Conservation (phyloP, 345 rosid species). For the Arabidopsis suecica region DNA sequence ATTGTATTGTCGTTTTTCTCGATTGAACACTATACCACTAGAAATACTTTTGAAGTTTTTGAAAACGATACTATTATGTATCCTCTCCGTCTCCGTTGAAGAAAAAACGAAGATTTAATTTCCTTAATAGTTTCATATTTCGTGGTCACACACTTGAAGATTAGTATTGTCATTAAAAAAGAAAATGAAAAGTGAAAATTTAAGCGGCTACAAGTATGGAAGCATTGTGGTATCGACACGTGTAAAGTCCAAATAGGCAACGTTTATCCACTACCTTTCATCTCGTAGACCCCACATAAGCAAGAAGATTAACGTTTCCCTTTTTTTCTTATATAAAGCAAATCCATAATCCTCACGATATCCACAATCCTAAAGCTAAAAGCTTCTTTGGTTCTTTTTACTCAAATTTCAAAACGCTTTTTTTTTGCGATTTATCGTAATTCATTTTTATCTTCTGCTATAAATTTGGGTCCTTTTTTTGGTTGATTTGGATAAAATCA, state of each 20-base stretch:
- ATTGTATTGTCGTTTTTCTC: background rate
- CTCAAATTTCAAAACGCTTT: background rate
- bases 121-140: constrained; percentile 15
- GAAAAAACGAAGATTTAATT: background rate
- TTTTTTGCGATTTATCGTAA: too few species aligned
- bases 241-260: constrained; percentile 31
- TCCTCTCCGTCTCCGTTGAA: background rate
- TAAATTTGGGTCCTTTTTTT: background rate
- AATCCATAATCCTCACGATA: constrained; percentile 10
- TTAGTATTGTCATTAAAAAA: background rate
- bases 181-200: background rate
- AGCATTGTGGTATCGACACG: constrained; percentile 32
- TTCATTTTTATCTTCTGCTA: background rate
- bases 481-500: background rate
- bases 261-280: constrained; percentile 27
- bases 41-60: background rate
- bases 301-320: too few species aligned
- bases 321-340: constrained; percentile 34
- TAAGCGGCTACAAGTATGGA: constrained; percentile 43
- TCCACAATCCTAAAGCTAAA: constrained; percentile 11
- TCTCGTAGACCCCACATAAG: background rate
- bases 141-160: constrained; percentile 33
- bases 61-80: background rate
- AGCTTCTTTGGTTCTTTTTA: too few species aligned
- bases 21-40: constrained; percentile 28